These are phyloP conservation scores for Avena atlantica DNA, from an alignment of 176 grass and related monocot genomes.

Conservation along the genomic window DNA sequence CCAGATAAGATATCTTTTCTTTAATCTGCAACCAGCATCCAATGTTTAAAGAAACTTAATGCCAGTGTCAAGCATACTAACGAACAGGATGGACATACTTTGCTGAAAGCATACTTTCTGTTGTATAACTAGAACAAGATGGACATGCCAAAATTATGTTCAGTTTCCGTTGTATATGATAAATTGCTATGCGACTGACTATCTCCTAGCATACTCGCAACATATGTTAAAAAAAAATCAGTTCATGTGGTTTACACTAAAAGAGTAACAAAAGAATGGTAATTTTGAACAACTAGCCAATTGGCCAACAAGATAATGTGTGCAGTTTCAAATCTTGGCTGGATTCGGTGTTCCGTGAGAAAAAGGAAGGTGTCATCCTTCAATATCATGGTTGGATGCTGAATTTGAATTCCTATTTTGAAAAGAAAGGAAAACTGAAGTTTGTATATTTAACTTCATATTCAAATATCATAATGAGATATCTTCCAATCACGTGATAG, in stretches of 20 bases:
- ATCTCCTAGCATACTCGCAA: background rate
- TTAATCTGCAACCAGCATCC: constrained; percentile 62
- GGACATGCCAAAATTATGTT: background rate
- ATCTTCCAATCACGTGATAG: background rate
- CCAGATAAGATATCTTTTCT: constrained; percentile 78
- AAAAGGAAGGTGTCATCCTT: background rate
- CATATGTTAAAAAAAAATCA: background rate
- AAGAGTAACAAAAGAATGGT: background rate
- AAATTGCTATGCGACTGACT: background rate
- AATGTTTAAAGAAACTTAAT: constrained; percentile 36
- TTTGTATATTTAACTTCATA: background rate
- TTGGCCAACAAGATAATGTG: background rate
- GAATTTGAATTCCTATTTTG: background rate
- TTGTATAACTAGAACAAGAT: background rate
- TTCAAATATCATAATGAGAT: background rate
- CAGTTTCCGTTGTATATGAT: background rate
- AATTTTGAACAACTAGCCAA: background rate
- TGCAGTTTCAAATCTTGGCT: background rate
- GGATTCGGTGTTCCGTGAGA: background rate
- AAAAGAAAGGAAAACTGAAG: background rate
- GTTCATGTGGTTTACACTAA: background rate
- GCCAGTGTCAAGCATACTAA: constrained; percentile 1
- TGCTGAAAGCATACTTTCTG: background rate
- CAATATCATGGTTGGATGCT: background rate
- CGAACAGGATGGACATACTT: background rate